A percentile compares a stretch with the other conserved stretches of the same genome.
Evolutionary conservation across 768 basidiomycete genomes (phyloP).

Genomic region (Tulasnella sp.): DNA sequence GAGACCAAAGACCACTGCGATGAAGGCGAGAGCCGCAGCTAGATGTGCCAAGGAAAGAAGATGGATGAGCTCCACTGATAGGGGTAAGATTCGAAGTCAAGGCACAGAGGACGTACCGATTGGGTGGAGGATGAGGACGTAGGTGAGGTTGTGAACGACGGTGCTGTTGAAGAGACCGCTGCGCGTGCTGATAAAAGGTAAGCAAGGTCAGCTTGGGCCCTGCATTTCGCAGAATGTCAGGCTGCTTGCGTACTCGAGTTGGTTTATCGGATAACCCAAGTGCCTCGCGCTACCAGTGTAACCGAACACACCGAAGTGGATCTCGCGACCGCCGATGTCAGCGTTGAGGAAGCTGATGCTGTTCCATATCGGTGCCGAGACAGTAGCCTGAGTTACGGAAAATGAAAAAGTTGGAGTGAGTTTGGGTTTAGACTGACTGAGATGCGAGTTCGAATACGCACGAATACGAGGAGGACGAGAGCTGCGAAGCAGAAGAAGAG

Average conservation of each 20-base stretch:
- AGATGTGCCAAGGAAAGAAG: not conserved
- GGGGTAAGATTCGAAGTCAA: not conserved
- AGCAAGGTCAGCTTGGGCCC: not conserved
- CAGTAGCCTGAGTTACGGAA: slow-evolving; percentile 40
- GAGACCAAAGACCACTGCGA: slow-evolving; percentile 57
- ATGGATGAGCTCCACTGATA: not conserved
- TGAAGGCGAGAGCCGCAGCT: slow-evolving; percentile 54
- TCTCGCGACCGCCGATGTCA: slow-evolving; percentile 26
- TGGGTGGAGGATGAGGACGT: slow-evolving; percentile 64
- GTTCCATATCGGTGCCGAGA: slow-evolving; percentile 67
- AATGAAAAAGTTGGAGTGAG: not conserved
- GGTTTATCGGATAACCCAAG: slow-evolving; percentile 42
- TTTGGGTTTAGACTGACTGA: not conserved
- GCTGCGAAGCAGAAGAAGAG: slow-evolving; percentile 63
- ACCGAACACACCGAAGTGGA: slow-evolving; percentile 68
- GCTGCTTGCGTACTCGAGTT: not conserved
- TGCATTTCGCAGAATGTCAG: not conserved
- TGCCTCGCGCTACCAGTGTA: slow-evolving; percentile 43
- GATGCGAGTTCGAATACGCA: slow-evolving; percentile 27
- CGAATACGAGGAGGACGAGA: slow-evolving; percentile 56
- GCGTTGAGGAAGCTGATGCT: slow-evolving; percentile 55
- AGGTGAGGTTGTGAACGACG: slow-evolving; percentile 59
- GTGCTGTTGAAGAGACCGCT: slow-evolving; percentile 32
- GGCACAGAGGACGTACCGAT: slow-evolving; percentile 38
- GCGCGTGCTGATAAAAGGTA: not conserved